These are phyloP conservation scores for Acanthamoeba royreba DNA, from an alignment of 208 protist genomes.

Conservation along the genomic window DNA sequence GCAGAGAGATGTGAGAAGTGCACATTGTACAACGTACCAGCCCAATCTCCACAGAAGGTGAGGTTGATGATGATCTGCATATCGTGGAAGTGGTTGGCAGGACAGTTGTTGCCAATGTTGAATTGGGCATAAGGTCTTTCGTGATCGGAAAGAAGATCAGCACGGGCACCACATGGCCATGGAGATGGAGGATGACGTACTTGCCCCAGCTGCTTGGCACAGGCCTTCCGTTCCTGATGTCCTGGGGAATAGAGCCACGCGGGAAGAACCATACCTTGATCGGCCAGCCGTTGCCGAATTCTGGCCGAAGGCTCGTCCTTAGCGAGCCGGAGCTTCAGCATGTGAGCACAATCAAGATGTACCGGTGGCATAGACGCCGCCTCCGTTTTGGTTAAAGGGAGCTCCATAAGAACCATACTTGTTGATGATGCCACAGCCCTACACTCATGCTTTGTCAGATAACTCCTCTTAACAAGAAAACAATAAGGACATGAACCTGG, in stretches of 20 bases:
- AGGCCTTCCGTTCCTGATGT: neutral
- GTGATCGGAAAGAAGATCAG: neutral
- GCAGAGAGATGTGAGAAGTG: neutral
- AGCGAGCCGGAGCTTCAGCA: neutral
- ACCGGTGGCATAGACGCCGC: constrained; percentile 25
- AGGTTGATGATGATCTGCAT: constrained; percentile 34
- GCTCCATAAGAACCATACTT: neutral
- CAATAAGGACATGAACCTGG: too few species aligned
- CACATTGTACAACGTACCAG: neutral
- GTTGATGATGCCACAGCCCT: constrained; percentile 6
- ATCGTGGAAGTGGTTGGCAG: neutral
- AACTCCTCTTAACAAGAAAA: too few species aligned
- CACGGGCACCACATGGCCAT: too few species aligned
- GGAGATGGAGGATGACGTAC: neutral
- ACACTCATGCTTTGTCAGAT: too few species aligned
- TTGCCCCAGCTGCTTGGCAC: neutral
- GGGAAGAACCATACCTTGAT: constrained; percentile 51
- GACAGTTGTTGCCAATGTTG: neutral
- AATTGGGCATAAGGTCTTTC: neutral
- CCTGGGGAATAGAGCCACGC: neutral
- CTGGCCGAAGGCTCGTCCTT: neutral
- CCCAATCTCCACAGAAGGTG: constrained; percentile 48
- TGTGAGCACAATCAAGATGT: neutral
- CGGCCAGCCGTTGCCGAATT: neutral
- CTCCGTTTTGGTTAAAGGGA: neutral